These are phyloP conservation scores for Xanthoparmelia taractica DNA, from an alignment of 495 filamentous ascomycete genomes.

Conservation along the genomic window DNA sequence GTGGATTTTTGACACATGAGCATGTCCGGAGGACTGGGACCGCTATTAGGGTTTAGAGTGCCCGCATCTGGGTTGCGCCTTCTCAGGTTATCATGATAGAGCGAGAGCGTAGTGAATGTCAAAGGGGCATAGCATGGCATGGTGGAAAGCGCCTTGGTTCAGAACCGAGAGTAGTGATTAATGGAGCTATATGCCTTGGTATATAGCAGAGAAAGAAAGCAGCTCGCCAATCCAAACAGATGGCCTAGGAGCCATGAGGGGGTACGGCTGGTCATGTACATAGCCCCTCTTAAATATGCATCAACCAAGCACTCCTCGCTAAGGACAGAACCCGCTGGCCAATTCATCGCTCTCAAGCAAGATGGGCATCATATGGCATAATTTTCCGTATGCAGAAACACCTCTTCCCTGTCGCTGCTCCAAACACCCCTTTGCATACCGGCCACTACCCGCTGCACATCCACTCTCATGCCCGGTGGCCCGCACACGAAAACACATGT, in stretches of 20 bases:
- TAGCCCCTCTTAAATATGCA: neutral
- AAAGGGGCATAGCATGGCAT: neutral
- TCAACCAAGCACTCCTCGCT: constrained; percentile 2
- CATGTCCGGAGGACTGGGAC: too few relatives aligned
- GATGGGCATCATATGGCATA: constrained; percentile 58
- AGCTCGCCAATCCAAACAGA: neutral
- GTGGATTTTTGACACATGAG: too few relatives aligned
- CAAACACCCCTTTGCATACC: constrained; percentile 74
- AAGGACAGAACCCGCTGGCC: constrained; percentile 4
- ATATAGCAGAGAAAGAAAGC: neutral
- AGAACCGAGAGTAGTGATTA: neutral
- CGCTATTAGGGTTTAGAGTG: too few relatives aligned
- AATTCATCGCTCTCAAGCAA: neutral
- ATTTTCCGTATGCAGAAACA: constrained; percentile 92
- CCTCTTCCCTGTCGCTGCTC: constrained; percentile 86
- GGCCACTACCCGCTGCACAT: constrained; percentile 77
- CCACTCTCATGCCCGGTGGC: constrained; percentile 75
- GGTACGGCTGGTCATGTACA: neutral
- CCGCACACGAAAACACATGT: constrained; percentile 94
- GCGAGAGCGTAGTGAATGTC: neutral
- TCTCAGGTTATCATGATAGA: neutral
- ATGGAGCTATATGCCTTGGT: neutral
- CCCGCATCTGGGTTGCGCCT: neutral
- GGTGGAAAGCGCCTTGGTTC: neutral
- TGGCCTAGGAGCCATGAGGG: neutral